Base-by-base conservation (phyloP, 371 early-diverging fungal species). In the Mortierella sp. region DNA sequence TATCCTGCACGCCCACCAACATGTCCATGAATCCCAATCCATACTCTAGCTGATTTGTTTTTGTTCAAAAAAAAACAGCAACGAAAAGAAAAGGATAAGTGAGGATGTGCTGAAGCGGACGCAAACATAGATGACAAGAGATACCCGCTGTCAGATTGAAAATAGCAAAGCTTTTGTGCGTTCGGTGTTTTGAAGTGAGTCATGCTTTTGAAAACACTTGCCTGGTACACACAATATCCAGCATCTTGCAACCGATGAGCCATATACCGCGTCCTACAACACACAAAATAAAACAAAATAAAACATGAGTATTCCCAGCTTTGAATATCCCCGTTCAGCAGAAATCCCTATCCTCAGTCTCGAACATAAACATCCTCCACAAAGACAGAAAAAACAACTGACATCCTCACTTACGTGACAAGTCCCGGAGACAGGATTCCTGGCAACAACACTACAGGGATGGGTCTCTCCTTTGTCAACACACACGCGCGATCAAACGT, bases 171-270 rank as follows among this genome's bases (percentile, higher is more conserved):
- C 42, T 38, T 38, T 38, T 38, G 42, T 38, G 42, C 42, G 42
- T 38, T 38, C 42, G 42, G 5, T 38, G 42, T 38, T 38, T 55
- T n/a, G 55, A 55, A 7, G 7, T 21, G 55, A 1, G 24, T 55
- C n/a, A 5, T 4, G 3, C n/a, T 10, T 58, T 11, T 1, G 10
- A 28, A 57, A n/a, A 8, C 0, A 28, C 42, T n/a, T 77, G 44
- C 77, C 77, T 77, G 77, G 28, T 77, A 77, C 2, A 77, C 77
- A 45, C 77, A 77, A 42, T 77, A 77, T 57, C 77, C 77, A 3
- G 77, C 72, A 34, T 71, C 72, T 3, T 28, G 52, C 31, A 70
- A 70, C 28, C 72, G 77, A 28, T 71, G 77, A 0, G 70, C 71
- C 77, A 77, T 57, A 48, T 55, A 77, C 34, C 71, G 54, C 13